Evolutionary conservation across 2,329 filamentous ascomycete species (phyloP), one percentile per base, ranked within the genome.

Genomic region (Aureobasidium sp.): DNA sequence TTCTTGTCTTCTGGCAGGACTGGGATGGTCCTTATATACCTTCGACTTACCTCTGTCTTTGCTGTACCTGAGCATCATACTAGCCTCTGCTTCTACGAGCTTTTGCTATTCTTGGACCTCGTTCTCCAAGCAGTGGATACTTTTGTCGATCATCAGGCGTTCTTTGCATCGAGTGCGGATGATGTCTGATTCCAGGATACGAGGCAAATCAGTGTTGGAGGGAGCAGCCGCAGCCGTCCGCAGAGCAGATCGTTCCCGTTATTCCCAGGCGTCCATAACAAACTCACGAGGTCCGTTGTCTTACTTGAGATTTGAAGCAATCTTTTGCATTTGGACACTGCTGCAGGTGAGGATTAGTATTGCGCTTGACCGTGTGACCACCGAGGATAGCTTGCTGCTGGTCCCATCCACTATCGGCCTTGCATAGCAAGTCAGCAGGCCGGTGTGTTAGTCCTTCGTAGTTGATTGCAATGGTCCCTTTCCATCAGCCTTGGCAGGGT

Each of bases 81-180:
- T 20, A 9, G 20, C 37, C 17, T 44, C 27, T 37, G 24, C 5
- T 39, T 32, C 20, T 7, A 43, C 27, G 37, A 44, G 20, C n/a
- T 13, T 27, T 61, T 52, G 34, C 57, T 61, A 61, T 61, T 51
- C 47, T 61, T 46, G 57, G 57, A 61, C 26, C 47, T 52, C 57
- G 57, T 51, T 12, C 26, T 32, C 17, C 29, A 39, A 12, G 32
- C 24, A 29, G 24, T 24, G 24, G 17, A 20, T 41, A 29, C 9
- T 32, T 37, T 41, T 24, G 46, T 50, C 46, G 56, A 59, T 59
- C 56, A 50, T 59, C 44, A 59, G 32, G 34, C 34, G 13, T 47
- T 29, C n/a, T 47, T 37, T 39, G 56, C 46, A 50, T 59, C 15
- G 6, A 13, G 17, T 13, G 26, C 36, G 17, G 29, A 51, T n/a